Evolutionary conservation across 139 green algal genomes (phyloP), one percentile per base, ranked within the genome.

Genomic region (Micractinium conductrix): DNA sequence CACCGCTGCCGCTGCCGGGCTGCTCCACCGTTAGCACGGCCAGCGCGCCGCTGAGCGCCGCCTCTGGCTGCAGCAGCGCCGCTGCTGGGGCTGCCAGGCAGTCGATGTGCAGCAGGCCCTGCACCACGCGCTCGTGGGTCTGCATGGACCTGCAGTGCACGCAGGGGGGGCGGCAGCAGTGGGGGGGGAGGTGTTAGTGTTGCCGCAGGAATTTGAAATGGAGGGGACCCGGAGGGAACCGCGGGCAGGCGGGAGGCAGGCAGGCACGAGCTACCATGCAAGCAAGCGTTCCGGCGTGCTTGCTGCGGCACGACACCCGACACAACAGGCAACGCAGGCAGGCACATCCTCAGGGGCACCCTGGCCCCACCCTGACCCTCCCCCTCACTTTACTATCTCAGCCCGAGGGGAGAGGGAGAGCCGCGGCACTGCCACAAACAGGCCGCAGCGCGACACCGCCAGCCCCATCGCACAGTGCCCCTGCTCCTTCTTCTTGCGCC

Each of bases 311-410:
- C 4, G 3, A 3, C 55, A 6, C 8, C 26, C 8, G 26, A 19
- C 55, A 63, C 4, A 17, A 30, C 55, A 24, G 28, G n/a, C 63
- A 71, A 42, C 28, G 26, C 60, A 69, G 21, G 26, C 4, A 69
- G 28, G 60, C 60, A 69, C n/a, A n/a, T n/a, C n/a, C n/a, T n/a
- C n/a, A n/a, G n/a, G n/a, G n/a, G n/a, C n/a, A n/a, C n/a, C n/a
- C n/a, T n/a, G n/a, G n/a, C n/a, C n/a, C n/a, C n/a, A n/a, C n/a
- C 48, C 48, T 58, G 12, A 14, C 48, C 48, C 48, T 58, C 48
- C 48, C 48, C 48, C 85, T 60, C 78, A 87, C 86, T 82, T 87
- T n/a, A 76, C 58, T 9, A 87, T 74, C 50, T 89, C 86, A 7
- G 68, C 60, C 3, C 28, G 60, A 4, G 86, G 60, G 3, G 65